Conservation (phyloP, 345 rosid species). For the Sonneratia caseolaris region DNA sequence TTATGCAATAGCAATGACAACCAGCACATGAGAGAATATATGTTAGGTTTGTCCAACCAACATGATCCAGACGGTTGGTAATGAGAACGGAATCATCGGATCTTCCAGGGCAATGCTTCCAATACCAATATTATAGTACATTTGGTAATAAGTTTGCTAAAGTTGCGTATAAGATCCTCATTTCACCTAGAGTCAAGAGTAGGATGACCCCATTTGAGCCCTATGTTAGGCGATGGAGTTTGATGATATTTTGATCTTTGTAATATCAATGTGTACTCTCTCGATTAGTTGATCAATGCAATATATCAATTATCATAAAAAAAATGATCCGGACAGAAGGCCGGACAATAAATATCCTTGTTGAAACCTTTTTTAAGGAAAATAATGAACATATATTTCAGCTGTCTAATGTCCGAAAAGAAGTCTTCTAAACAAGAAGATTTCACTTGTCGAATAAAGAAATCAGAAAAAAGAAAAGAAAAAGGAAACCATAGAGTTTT, state of each 20-base stretch:
- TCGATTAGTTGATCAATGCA: no score
- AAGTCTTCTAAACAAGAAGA: neutral
- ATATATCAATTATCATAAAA: no score
- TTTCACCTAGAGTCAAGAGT: no score
- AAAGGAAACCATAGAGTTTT: neutral
- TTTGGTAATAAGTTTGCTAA: no score
- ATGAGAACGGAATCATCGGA: no score
- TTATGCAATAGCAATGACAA: neutral
- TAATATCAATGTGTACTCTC: no score
- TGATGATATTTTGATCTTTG: no score
- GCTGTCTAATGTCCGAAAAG: neutral
- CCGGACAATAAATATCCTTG: neutral
- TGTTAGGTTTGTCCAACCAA: neutral
- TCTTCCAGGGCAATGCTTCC: no score
- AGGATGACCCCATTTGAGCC: no score
- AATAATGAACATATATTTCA: neutral
- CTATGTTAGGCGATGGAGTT: no score
- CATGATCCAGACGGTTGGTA: neutral
- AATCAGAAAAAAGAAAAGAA: neutral
- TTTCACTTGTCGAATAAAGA: neutral
- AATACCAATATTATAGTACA: no score
- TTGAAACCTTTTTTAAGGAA: neutral
- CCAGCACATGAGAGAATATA: neutral
- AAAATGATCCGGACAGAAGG: neutral
- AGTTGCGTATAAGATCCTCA: no score